These are phyloP conservation scores for Mucor indicus DNA, from an alignment of 371 early-diverging fungal genomes.

Conservation along the genomic window DNA sequence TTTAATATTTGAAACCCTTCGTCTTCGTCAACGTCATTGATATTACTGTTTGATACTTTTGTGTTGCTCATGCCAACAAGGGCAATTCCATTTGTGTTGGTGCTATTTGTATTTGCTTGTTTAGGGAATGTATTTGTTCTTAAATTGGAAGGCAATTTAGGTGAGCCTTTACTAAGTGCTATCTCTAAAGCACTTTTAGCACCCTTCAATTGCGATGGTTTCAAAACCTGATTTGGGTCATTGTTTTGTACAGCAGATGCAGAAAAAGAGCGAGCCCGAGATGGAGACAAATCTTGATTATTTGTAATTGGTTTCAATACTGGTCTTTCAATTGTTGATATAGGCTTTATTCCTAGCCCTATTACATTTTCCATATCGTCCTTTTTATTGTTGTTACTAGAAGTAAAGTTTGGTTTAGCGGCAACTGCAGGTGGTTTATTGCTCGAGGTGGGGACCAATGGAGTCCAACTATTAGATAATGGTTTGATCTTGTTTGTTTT, in stretches of 20 bases:
- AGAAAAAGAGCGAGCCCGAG: slow-evolving; percentile 21
- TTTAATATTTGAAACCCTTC: slow-evolving; percentile 42
- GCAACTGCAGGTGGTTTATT: neutral
- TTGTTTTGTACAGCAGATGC: slow-evolving; percentile 10
- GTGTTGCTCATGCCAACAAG: slow-evolving; percentile 6
- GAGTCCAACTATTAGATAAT: neutral
- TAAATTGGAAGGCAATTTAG: neutral
- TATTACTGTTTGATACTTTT: neutral
- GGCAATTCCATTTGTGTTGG: slow-evolving; percentile 2
- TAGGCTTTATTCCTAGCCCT: neutral
- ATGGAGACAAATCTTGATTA: slow-evolving; percentile 2
- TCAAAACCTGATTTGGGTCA: neutral
- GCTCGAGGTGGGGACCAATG: neutral
- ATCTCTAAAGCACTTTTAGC: slow-evolving; percentile 12
- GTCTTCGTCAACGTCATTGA: slow-evolving; percentile 17
- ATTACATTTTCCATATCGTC: neutral
- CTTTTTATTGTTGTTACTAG: neutral
- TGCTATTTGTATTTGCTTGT: neutral
- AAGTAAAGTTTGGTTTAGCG: neutral
- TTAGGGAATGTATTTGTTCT: neutral
- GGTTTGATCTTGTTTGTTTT: neutral
- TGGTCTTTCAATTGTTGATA: slow-evolving; percentile 3
- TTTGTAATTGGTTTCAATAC: neutral
- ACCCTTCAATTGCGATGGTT: slow-evolving; percentile 5
- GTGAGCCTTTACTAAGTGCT: slow-evolving; percentile 15